These are phyloP conservation scores for Creolimax fragrantissima DNA, from an alignment of 78 protist species.

Conservation along the genomic window DNA sequence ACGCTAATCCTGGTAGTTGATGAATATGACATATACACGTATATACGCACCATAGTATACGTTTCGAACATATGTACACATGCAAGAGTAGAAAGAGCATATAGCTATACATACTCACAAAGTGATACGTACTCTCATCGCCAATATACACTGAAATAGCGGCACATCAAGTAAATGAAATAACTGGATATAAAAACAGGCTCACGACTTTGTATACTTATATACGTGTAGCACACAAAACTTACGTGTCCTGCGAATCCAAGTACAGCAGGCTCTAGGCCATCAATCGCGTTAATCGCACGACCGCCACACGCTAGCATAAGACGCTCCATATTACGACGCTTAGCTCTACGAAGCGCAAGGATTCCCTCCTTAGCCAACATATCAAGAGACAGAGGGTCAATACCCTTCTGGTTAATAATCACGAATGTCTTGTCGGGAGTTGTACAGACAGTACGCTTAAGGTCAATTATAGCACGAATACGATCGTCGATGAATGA, in stretches of 20 bases:
- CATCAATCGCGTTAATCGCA: constrained; percentile 92
- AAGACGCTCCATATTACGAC: constrained; percentile 96
- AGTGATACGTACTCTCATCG: no score
- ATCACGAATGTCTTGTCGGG: constrained; percentile 73
- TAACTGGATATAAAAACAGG: no score
- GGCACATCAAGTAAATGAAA: no score
- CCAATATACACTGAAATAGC: no score
- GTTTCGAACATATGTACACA: no score
- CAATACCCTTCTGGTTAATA: constrained; percentile 99
- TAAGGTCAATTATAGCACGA: constrained; percentile 78
- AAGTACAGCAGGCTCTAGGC: constrained; percentile 57
- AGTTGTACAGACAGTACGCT: constrained; percentile 53
- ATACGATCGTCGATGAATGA: constrained; percentile 80
- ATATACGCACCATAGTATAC: no score
- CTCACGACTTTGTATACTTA: no score
- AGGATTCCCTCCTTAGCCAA: constrained; percentile 91
- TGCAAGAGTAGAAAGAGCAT: no score
- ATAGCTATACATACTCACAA: no score
- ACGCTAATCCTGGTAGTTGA: no score
- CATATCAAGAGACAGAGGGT: constrained; percentile 92
- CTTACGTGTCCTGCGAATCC: constrained; percentile 84
- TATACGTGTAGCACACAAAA: no score
- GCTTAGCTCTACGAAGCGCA: constrained; percentile 96
- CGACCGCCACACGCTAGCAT: constrained; percentile 95
- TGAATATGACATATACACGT: no score